phyloP scores from a whole-genome alignment of 225 moss, liverwort and hornwort species.

The Pseudisothecium myosuroides region DNA sequence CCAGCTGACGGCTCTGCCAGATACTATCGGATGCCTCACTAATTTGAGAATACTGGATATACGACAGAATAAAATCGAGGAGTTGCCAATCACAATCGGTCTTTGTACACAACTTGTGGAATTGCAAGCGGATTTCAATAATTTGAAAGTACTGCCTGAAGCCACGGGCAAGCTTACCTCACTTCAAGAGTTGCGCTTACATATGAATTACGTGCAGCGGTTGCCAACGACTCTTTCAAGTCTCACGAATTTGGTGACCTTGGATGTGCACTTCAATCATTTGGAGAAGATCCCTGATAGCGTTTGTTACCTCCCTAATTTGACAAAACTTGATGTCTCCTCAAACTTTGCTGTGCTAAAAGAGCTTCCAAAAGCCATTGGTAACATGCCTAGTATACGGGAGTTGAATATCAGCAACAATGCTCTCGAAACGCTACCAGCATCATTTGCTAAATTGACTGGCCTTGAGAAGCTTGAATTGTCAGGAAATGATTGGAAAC shows the following conservation, averaged over 20 bases:
- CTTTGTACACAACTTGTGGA: slow-evolving; percentile 69
- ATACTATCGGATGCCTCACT: slow-evolving; percentile 54
- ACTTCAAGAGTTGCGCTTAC: slow-evolving; percentile 50
- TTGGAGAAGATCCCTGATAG: slow-evolving; percentile 68
- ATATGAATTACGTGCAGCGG: slow-evolving; percentile 54
- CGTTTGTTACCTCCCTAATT: slow-evolving; percentile 49
- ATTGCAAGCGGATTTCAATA: slow-evolving; percentile 62
- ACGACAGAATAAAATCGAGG: slow-evolving; percentile 62
- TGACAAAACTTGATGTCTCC: slow-evolving; percentile 64
- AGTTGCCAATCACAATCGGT: slow-evolving; percentile 73
- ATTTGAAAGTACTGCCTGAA: slow-evolving; percentile 81
- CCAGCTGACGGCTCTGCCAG: slow-evolving; percentile 44
- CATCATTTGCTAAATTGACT: slow-evolving; percentile 66
- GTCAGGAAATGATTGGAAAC: slow-evolving; percentile 46
- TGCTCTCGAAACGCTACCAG: slow-evolving; percentile 51
- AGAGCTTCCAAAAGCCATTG: slow-evolving; percentile 59
- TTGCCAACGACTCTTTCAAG: slow-evolving; percentile 72
- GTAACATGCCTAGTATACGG: slow-evolving; percentile 62
- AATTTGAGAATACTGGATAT: slow-evolving; percentile 45
- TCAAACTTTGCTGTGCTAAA: slow-evolving; percentile 69
- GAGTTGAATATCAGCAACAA: slow-evolving; percentile 66
- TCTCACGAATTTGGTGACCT: slow-evolving; percentile 61
- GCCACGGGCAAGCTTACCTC: slow-evolving; percentile 54
- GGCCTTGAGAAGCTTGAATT: slow-evolving; percentile 62
- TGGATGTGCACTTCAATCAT: slow-evolving; percentile 61